Evolutionary conservation across 2,329 filamentous ascomycete species (phyloP), one percentile per base, ranked within the genome.

Genomic region (Penicillium sp.): DNA sequence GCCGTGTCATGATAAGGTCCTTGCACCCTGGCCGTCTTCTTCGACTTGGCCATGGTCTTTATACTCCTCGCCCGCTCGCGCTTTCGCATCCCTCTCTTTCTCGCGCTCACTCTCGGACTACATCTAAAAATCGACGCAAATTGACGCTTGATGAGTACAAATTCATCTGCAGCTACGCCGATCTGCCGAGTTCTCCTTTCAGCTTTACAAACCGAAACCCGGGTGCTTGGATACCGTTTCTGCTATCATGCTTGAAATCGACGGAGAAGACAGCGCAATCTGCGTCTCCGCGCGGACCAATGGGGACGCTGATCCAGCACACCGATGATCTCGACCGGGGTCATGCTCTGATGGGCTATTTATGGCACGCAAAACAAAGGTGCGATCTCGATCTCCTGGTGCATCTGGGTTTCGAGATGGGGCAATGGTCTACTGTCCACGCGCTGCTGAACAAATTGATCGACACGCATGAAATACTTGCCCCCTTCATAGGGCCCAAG

Each of bases 1-100:
- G 56, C 65, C 67, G 69, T 72, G 72, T 73, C 73, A 76, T 76
- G 73, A 71, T 67, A 68, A 65, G 63, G 65, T 74, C 67, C 64
- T 64, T 72, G 54, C 57, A 65, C 59, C 56, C 66, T 66, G 63
- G 68, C 62, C 67, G 64, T 64, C 64, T 67, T 61, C 63, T 64
- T 57, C 63, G 62, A 66, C 61, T 67, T 60, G 63, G 67, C 61
- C 64, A 64, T 61, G 62, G 62, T 59, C 47, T 52, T 55, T 27
- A 20, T 49, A 51, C 51, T 55, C 54, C 57, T 50, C 49, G 47
- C 49, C 57, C 37, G 34, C 30, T 49, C 55, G 42, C 50, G 34
- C 18, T 47, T 41, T 52, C 58, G 27, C 49, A 29, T 49, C 42
- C 48, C 29, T 45, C 45, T 20, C 39, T 46, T 20, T 48, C 46